Evolutionary conservation across 257 asterid species (phyloP).

Genomic region (Haberlea rhodopensis): DNA sequence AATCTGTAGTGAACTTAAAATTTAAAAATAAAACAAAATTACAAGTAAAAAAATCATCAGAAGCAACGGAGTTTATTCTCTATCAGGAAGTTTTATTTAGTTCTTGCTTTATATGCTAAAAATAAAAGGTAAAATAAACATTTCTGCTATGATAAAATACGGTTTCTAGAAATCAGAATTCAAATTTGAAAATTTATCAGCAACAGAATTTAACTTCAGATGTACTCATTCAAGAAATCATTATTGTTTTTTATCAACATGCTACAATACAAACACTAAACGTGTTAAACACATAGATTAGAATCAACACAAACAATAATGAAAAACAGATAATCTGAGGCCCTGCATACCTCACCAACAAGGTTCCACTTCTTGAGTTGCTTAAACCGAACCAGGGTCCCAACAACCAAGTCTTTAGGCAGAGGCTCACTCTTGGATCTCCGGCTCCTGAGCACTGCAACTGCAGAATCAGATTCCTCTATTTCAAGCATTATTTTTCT

Average conservation of each 20-base stretch:
- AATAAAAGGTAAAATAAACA: not conserved
- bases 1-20: not conserved
- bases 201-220: not conserved
- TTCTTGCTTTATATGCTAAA: not conserved
- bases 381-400: constrained; percentile 85
- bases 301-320: constrained; percentile 3
- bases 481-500: constrained; percentile 84
- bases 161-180: too few relatives aligned
- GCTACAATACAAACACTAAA: not conserved
- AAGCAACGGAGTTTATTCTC: not conserved
- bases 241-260: not conserved
- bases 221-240: not conserved
- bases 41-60: not conserved
- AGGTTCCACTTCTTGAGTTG: constrained; percentile 97
- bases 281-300: not conserved
- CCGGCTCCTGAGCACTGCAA: constrained; percentile 61
- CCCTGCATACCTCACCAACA: constrained; percentile 72
- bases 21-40: too few relatives aligned
- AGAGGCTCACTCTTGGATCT: constrained; percentile 61
- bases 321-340: not conserved
- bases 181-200: not conserved
- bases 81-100: not conserved
- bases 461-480: constrained; percentile 78
- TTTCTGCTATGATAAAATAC: not conserved
- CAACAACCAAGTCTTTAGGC: constrained; percentile 78